Conservation (phyloP, 768 basidiomycete species). For the Leccinum pellstonianum region DNA sequence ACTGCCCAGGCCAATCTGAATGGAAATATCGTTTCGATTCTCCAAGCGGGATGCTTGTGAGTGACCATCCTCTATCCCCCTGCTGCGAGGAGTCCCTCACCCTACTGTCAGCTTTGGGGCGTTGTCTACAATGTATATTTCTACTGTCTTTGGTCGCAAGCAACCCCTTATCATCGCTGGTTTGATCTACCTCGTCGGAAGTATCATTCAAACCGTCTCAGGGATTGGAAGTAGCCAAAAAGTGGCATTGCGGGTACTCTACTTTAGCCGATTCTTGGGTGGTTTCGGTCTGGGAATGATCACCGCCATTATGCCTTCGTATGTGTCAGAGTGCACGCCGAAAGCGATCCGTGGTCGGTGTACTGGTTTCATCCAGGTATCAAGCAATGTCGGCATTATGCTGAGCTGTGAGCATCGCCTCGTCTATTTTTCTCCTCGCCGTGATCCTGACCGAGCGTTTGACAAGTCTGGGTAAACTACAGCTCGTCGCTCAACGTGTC, state of each 20-base stretch:
- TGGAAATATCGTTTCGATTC: slow-evolving; percentile 52
- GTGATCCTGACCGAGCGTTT: too few relatives aligned
- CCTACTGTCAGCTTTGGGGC: slow-evolving; percentile 40
- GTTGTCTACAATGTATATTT: slow-evolving; percentile 39
- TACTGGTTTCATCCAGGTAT: too few relatives aligned
- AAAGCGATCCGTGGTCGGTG: slow-evolving; percentile 45
- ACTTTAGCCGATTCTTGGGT: slow-evolving; percentile 53
- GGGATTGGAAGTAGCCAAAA: slow-evolving; percentile 39
- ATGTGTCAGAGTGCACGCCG: slow-evolving; percentile 51
- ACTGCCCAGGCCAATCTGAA: slow-evolving; percentile 40
- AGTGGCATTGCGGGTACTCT: slow-evolving; percentile 40
- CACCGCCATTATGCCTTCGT: slow-evolving; percentile 48
- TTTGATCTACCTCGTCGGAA: slow-evolving; percentile 47
- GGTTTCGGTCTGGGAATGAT: slow-evolving; percentile 62
- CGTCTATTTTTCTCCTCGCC: slow-evolving; percentile 6
- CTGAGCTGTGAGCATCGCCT: too few relatives aligned
- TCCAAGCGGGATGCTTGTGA: slow-evolving; percentile 51
- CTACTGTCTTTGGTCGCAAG: slow-evolving; percentile 46
- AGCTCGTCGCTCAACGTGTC: slow-evolving; percentile 36
- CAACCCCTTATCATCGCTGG: slow-evolving; percentile 44
- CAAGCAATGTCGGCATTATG: too few relatives aligned
- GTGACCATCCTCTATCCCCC: slow-evolving; percentile 12
- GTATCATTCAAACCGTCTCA: slow-evolving; percentile 42
- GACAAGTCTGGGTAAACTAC: slow-evolving; percentile 49
- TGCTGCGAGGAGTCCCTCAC: not conserved